Evolutionary conservation across 163 green algal species (phyloP).

Genomic region (Trebouxia gelatinosa): DNA sequence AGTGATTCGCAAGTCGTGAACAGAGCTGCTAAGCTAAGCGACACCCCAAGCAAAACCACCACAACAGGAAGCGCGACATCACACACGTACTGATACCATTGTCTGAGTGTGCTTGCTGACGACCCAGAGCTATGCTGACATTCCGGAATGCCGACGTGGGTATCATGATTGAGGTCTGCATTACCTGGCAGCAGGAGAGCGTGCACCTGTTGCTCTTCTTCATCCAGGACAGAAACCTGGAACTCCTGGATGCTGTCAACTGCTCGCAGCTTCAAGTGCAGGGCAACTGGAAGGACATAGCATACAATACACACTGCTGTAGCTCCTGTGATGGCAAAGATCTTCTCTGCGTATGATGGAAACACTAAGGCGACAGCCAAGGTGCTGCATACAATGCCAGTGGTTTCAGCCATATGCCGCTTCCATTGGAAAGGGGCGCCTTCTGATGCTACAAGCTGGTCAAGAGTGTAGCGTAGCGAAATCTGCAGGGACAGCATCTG

Average conservation of each 20-base stretch:
- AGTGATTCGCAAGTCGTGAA: constrained; percentile 16
- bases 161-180: no score
- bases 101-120: no score
- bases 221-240: no score
- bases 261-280: constrained; percentile 45
- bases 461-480: constrained; percentile 39
- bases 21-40: constrained; percentile 2
- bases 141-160: no score
- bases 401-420: constrained; percentile 50
- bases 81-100: no score
- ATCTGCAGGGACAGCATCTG: no score
- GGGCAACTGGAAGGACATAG: constrained; percentile 54
- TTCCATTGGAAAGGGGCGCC: constrained; percentile 13
- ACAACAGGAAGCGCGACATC: background rate
- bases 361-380: constrained; percentile 57
- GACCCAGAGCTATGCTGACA: no score
- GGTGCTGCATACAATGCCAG: constrained; percentile 39
- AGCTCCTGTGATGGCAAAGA: constrained; percentile 54
- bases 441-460: constrained; percentile 43
- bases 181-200: constrained; percentile 7
- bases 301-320: constrained; percentile 63
- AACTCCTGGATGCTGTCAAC: no score
- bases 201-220: constrained; percentile 1
- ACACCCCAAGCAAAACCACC: background rate
- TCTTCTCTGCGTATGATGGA: constrained; percentile 56